Evolutionary conservation across 2,329 filamentous ascomycete species (phyloP), one percentile per base, ranked within the genome.

Genomic region (Curvularia sp.): DNA sequence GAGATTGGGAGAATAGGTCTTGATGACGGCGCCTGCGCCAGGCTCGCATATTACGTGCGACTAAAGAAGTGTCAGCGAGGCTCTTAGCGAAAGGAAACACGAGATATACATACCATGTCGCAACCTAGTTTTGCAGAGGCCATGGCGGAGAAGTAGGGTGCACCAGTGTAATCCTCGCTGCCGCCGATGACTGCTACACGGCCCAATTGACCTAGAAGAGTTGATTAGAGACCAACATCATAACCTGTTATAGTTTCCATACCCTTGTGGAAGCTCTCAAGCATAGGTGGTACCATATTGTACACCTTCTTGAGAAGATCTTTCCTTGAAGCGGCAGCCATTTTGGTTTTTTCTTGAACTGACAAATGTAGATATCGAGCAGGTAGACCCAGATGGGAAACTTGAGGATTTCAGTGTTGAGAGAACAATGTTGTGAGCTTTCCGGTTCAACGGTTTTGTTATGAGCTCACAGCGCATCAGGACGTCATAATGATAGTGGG

Each of bases 101-200:
- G 24, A 43, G 35, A 49, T 4, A 33, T 49, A 41, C 24, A 55
- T 83, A 94, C 92, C 91, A 97, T 91, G 73, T 97, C 93, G 71
- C 89, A 92, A 78, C 94, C 95, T 57, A 98, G 81, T 71, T 90
- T 88, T 47, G 95, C 95, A 65, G 92, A 97, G 12, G 95, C 95
- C 88, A 97, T 97, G 64, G 94, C 93, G 20, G 94, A 97, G 80
- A 99, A 99, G 81, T 97, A 99, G 12, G 95, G 95, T 58, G 95
- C 95, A 38, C 95, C 95, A 1, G 95, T 97, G 77, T 98, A 99
- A 79, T 98, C 94, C 75, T 94, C 89, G 73, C 92, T 96, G 41
- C 95, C 95, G 51, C 95, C 95, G 65, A 99, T 95, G 58, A 99
- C 95, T 52, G 88, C 95, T 53, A 99, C 88, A 55, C 95, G 87